Conservation (phyloP, 169 alveolate genomes). For the Plasmodium gallinaceum region DNA sequence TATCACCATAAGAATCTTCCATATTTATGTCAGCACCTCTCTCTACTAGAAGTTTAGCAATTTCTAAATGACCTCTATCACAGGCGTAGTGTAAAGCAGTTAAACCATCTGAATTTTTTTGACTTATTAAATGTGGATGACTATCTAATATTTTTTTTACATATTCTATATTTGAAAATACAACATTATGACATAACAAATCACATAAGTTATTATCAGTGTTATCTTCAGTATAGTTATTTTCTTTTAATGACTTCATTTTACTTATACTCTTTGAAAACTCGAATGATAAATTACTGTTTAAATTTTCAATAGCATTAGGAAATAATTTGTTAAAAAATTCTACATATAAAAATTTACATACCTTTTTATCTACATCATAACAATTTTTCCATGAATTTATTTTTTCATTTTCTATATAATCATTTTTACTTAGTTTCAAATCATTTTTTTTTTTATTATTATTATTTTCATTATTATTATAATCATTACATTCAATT, state of each 20-base stretch:
- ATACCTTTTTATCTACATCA: conserved; percentile 15
- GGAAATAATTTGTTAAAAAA: conserved; percentile 46
- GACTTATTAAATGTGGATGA: conserved; percentile 45
- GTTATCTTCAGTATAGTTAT: neutral
- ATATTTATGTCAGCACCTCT: conserved; percentile 70
- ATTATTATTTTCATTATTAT: neutral
- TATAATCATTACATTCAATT: neutral
- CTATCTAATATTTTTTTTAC: conserved; percentile 28
- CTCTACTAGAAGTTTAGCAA: conserved; percentile 68
- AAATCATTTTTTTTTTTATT: neutral
- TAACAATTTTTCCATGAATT: conserved; percentile 48
- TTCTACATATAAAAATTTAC: conserved; percentile 56
- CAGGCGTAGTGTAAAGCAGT: conserved; percentile 81
- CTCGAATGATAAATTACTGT: neutral
- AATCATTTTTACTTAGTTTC: neutral
- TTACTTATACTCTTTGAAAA: conserved; percentile 35
- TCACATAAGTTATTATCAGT: conserved; percentile 13
- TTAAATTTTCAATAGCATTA: conserved; percentile 17
- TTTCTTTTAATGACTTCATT: conserved; percentile 44
- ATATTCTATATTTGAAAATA: conserved; percentile 7
- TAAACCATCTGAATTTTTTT: conserved; percentile 77
- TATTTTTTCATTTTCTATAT: conserved; percentile 15
- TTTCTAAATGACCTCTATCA: conserved; percentile 78
- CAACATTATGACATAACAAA: conserved; percentile 34
- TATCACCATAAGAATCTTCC: conserved; percentile 73